Conservation (phyloP, 768 basidiomycete genomes). For the Russula dissimulans region DNA sequence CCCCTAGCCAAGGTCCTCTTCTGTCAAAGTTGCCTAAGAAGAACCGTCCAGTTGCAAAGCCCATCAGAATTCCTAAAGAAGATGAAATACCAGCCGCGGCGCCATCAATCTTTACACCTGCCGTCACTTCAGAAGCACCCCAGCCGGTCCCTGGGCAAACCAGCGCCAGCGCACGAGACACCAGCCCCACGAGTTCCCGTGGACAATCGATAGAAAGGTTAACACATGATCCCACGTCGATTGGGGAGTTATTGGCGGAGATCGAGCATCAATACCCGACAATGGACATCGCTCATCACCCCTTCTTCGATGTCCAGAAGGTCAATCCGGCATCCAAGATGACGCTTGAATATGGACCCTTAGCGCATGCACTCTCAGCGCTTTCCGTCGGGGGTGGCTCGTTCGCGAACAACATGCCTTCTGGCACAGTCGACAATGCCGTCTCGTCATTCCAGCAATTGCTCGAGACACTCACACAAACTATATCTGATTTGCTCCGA, state of each 20-base stretch:
- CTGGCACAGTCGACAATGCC: slow-evolving; percentile 84
- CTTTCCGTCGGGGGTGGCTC: slow-evolving; percentile 79
- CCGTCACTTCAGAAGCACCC: slow-evolving; percentile 40
- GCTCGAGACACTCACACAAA: slow-evolving; percentile 81
- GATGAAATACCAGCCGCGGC: slow-evolving; percentile 38
- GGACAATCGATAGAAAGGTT: slow-evolving; percentile 50
- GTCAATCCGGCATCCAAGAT: slow-evolving; percentile 70
- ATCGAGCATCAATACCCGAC: slow-evolving; percentile 50
- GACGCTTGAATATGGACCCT: slow-evolving; percentile 75
- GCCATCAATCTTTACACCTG: slow-evolving; percentile 34
- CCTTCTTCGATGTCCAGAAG: slow-evolving; percentile 66
- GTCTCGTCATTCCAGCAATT: slow-evolving; percentile 86
- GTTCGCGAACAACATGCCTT: slow-evolving; percentile 74
- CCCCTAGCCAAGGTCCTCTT: slow-evolving; percentile 56
- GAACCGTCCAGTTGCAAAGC: slow-evolving; percentile 54
- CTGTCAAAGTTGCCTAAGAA: slow-evolving; percentile 82
- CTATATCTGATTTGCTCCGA: slow-evolving; percentile 77
- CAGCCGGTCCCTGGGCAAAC: slow-evolving; percentile 28
- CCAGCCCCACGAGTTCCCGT: slow-evolving; percentile 48
- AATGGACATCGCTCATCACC: slow-evolving; percentile 58
- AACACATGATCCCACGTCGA: slow-evolving; percentile 38
- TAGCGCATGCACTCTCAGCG: slow-evolving; percentile 80
- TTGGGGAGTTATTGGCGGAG: slow-evolving; percentile 60
- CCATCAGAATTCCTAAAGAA: slow-evolving; percentile 52
- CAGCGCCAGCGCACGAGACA: slow-evolving; percentile 29